These are phyloP conservation scores for Tolypocladium sp. DNA, from an alignment of 2,329 filamentous ascomycete genomes.

Conservation along the genomic window DNA sequence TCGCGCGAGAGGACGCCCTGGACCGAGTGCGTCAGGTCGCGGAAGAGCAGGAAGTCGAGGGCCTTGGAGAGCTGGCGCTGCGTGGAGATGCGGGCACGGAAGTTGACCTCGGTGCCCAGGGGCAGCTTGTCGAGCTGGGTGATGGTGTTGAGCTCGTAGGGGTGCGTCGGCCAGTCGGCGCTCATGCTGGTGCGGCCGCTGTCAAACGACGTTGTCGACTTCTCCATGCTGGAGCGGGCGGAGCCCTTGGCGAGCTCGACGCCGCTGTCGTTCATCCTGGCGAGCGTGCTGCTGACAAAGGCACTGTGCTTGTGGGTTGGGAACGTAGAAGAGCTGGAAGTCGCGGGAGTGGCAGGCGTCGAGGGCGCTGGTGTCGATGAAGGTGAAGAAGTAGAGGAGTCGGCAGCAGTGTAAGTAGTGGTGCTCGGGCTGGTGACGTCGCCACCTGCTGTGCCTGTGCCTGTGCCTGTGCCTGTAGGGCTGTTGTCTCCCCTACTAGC, in stretches of 20 bases:
- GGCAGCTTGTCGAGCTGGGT: constrained; percentile 25
- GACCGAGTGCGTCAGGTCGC: constrained; percentile 73
- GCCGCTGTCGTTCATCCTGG: constrained; percentile 22
- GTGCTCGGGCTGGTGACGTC: neutral
- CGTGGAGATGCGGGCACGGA: constrained; percentile 40
- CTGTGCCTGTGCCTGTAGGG: neutral
- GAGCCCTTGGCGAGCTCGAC: constrained; percentile 19
- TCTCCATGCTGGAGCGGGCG: constrained; percentile 18
- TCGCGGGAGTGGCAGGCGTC: neutral
- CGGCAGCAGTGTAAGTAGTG: neutral
- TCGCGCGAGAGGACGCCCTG: constrained; percentile 63
- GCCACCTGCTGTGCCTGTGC: neutral
- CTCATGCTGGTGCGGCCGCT: constrained; percentile 26
- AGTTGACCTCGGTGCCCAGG: constrained; percentile 29
- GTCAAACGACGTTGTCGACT: constrained; percentile 20
- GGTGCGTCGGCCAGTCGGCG: constrained; percentile 28
- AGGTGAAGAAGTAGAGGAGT: constrained; percentile 3
- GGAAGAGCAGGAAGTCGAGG: constrained; percentile 77
- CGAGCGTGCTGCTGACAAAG: constrained; percentile 11
- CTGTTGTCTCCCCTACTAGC: constrained; percentile 6
- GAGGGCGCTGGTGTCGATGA: neutral
- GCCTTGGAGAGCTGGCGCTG: constrained; percentile 73
- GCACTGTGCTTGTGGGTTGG: constrained; percentile 4
- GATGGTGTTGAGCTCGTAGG: constrained; percentile 29
- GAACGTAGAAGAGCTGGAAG: constrained; percentile 3